Base-by-base conservation (phyloP, 2,329 filamentous ascomycete species). In the Sporothrix curviconia region DNA sequence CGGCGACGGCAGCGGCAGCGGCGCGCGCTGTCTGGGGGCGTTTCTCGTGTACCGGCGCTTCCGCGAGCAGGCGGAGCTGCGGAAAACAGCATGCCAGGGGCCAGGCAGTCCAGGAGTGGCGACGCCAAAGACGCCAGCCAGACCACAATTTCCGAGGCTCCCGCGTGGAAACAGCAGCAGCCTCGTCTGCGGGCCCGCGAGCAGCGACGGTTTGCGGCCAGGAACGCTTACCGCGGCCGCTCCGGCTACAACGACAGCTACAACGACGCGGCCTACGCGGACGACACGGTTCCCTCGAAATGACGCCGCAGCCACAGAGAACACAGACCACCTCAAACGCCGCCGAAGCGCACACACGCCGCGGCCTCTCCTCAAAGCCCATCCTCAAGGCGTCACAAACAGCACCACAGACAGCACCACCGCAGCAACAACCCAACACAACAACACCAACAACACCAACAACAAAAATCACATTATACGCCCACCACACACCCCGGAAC, bases 1-100 rank as follows among this genome's bases (percentile, higher is more conserved):
- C 42, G 62, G 56, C 42, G 60, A 60, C 52, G 61, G 58, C 30
- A 55, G 47, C 42, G 60, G 56, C 43, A 66, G 69, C 19, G 71
- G 72, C 14, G 70, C 71, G 3, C 74, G 79, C 3, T 84, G 81
- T 61, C 73, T 84, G 2, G 81, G 81, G 46, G 81, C 80, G 9
- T 78, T 79, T 60, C 73, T 82, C 54, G 74, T 83, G 5, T 73
- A 78, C 63, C 73, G 80, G 7, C 72, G 74, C 43, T 78, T 81
- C 62, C 73, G 76, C 55, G 68, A 72, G 46, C 66, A 65, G 32
- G 74, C 74, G 54, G 74, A 60, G 63, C 68, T 46, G 65, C 54
- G 57, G 17, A 42, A 39, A 5, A 25, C 49, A n/a, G 7, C 39
- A 44, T n/a, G 54, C 49, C 5, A 40, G 28, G 8, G 46, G 39